These are phyloP conservation scores for Marasmius fiardii DNA, from an alignment of 1,284 basidiomycete genomes.

Conservation along the genomic window DNA sequence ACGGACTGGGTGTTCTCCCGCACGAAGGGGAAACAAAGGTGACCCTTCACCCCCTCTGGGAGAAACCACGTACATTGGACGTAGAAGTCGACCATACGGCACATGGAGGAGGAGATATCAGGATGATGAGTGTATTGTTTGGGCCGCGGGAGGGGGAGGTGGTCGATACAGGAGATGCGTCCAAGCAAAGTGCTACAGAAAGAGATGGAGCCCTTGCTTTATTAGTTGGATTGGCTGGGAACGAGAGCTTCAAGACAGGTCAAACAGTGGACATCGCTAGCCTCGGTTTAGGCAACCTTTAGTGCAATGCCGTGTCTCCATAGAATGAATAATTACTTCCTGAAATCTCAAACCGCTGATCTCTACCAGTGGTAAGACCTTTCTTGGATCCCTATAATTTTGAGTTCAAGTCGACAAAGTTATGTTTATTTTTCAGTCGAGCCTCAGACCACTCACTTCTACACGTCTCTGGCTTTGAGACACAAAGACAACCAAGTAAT, in stretches of 20 bases:
- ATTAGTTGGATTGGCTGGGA: slow-evolving; percentile 50
- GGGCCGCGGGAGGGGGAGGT: slow-evolving; percentile 23
- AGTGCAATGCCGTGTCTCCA: background rate
- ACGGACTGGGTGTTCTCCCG: slow-evolving; percentile 42
- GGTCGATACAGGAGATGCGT: slow-evolving; percentile 38
- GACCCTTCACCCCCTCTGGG: slow-evolving; percentile 45
- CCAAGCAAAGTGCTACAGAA: slow-evolving; percentile 45
- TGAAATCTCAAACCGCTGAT: too few species aligned
- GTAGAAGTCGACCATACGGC: slow-evolving; percentile 40
- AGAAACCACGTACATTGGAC: slow-evolving; percentile 38
- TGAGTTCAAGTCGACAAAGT: too few species aligned
- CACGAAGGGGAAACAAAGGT: slow-evolving; percentile 43
- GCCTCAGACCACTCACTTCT: too few species aligned
- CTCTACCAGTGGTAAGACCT: too few species aligned
- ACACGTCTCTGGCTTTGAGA: too few species aligned
- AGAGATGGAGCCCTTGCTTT: slow-evolving; percentile 49
- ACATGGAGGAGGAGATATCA: slow-evolving; percentile 51
- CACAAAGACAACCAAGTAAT: too few species aligned
- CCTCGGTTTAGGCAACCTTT: slow-evolving; percentile 15
- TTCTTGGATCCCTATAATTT: too few species aligned
- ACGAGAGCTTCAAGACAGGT: slow-evolving; percentile 49
- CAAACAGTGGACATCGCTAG: slow-evolving; percentile 38
- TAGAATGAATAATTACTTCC: too few species aligned
- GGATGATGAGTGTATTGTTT: slow-evolving; percentile 50
- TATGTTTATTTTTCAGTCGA: too few species aligned